Evolutionary conservation across 2,329 filamentous ascomycete species (phyloP), one percentile per base, ranked within the genome.

Genomic region (Exserohilum turcica): DNA sequence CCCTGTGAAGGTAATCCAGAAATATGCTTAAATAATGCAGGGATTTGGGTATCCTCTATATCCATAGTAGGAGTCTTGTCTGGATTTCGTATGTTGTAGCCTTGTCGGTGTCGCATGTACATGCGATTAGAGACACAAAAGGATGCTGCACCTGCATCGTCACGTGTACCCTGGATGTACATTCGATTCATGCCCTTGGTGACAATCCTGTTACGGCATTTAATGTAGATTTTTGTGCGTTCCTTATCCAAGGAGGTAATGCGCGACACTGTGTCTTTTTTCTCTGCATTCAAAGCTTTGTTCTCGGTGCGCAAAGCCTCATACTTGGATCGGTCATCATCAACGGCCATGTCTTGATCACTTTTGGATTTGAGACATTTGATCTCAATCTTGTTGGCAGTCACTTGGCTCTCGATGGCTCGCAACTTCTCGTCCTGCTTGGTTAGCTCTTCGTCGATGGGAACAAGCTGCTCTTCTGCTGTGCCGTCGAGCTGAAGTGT

Each of bases 71-170:
- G 56, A 0, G 24, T 24, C 2, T 38, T 27, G 6, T 37, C 32
- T 6, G 21, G 13, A 3, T 56, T 33, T 0, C 18, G 38, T 3
- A 33, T 38, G n/a, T 53, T 12, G 19, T 52, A 54, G 8, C 54
- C 57, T 8, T 48, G 27, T 1, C 61, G 19, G 31, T 67, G 49
- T 5, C 43, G 38, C 53, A 60, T 61, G 37, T 66, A 67, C 7
- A 57, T 57, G 0, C 10, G 31, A 24, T 67, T 69, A 1, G 54
- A 60, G 0, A 67, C 54, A n/a, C 65, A 67, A 24, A 59, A 67
- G 0, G 59, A 29, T 3, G 62, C 56, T 1, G 59, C 53, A 0
- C 37, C 38, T 3, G n/a, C 43, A 8, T 52, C 49, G 21, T 63
- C 59, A 8, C 43, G 46, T 2, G 57, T 57, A 19, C 57, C 48